Evolutionary conservation across 202 grass and related monocot species (phyloP).

Genomic region (Setaria viridis): DNA sequence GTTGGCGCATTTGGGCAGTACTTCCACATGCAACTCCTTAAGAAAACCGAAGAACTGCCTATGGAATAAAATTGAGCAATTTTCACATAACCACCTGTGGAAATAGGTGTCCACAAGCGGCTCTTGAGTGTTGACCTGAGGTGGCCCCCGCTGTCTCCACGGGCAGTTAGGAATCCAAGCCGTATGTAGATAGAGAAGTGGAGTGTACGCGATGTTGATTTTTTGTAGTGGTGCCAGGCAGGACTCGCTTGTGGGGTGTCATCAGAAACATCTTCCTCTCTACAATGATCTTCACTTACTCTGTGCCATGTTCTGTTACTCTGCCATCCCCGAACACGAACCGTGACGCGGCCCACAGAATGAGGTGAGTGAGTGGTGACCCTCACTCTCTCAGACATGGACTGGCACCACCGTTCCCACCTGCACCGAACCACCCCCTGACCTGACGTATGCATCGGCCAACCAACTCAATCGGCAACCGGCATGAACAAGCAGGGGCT

Average conservation of each 20-base stretch:
- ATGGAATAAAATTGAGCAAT: no score
- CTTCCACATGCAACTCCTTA: no score
- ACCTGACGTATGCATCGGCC: slow-evolving; percentile 7
- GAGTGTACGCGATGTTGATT: not conserved
- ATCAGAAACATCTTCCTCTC: not conserved
- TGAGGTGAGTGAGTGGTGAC: not conserved
- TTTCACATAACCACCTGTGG: no score
- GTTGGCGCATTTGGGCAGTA: no score
- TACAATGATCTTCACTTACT: not conserved
- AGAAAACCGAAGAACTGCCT: no score
- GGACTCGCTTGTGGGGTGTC: not conserved
- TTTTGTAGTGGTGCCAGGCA: not conserved
- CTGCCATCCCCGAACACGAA: not conserved
- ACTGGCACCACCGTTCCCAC: not conserved
- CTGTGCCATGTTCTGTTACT: not conserved
- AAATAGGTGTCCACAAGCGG: no score
- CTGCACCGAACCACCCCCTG: not conserved
- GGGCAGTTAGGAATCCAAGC: no score
- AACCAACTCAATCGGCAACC: not conserved
- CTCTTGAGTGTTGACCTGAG: no score
- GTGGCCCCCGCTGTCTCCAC: no score
- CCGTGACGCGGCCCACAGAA: not conserved
- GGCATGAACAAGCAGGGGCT: not conserved
- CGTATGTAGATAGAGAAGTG: no score
- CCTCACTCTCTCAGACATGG: not conserved